A percentile compares a stretch with the other conserved stretches of the same genome.
phyloP scores from a whole-genome alignment of 2,329 filamentous ascomycete species.

The Botrytis porri region DNA sequence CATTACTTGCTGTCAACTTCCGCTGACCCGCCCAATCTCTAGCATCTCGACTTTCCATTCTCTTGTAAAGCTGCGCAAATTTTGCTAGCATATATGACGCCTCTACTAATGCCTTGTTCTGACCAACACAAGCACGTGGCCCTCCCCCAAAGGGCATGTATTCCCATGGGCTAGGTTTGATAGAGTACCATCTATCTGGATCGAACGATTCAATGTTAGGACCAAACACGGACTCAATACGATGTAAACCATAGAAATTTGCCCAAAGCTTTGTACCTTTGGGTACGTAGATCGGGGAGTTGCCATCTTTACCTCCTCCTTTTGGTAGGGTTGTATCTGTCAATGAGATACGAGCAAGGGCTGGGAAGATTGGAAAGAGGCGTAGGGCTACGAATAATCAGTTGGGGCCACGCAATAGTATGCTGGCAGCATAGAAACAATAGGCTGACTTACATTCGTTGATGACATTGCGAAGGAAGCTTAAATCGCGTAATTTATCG shows the following conservation, averaged over 20 bases:
- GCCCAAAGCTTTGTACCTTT: constrained; percentile 14
- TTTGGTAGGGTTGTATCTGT: constrained; percentile 21
- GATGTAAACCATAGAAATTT: constrained; percentile 11
- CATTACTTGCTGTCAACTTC: constrained; percentile 18
- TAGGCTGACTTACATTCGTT: neutral
- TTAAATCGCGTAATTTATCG: neutral
- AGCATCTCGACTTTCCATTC: constrained; percentile 15
- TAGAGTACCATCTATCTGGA: constrained; percentile 64
- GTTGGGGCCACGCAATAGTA: neutral
- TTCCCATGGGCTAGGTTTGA: constrained; percentile 67
- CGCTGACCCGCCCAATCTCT: constrained; percentile 9
- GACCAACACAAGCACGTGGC: constrained; percentile 65
- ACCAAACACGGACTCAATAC: constrained; percentile 55
- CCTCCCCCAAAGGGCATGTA: constrained; percentile 65
- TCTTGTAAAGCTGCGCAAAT: constrained; percentile 18
- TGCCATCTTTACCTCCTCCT: constrained; percentile 23
- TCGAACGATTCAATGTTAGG: constrained; percentile 64
- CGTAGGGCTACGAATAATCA: constrained; percentile 22
- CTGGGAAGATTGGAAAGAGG: constrained; percentile 31
- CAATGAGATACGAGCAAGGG: constrained; percentile 18
- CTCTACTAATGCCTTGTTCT: constrained; percentile 23
- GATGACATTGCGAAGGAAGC: neutral
- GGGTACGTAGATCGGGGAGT: constrained; percentile 21
- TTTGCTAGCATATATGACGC: constrained; percentile 21
- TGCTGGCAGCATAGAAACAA: neutral